Base-by-base conservation (phyloP, 2,329 filamentous ascomycete genomes). In the Colletotrichum lentis region DNA sequence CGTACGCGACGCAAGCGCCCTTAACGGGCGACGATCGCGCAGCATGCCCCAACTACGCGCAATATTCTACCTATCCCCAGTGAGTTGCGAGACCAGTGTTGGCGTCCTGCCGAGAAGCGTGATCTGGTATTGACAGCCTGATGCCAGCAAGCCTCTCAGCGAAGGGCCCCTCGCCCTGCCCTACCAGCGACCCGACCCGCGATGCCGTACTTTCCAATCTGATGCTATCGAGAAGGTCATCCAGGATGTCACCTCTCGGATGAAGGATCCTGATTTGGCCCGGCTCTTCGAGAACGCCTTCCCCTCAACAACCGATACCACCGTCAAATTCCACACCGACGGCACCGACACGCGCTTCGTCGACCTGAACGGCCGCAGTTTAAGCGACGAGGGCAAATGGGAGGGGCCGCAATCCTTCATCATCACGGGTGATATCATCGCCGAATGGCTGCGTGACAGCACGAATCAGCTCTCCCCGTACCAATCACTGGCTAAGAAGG, bases 271-370 rank as follows among this genome's bases (percentile, higher is more conserved):
- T 18, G 96, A 98, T 73, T 86, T 99, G 14, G 95, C 95, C 3
- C 89, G 94, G 31, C 83, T 99, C 12, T 99, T 99, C 76, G 93
- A 97, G 77, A 99, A 99, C 76, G 90, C 95, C 2, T 98, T 96
- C 72, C 95, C 95, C 5, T 97, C 96, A 70, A 95, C 92, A 0
- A 87, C 96, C 3, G 94, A 97, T 75, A 97, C 94, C 0, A 97
- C 94, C 0, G 88, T 97, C 71, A 89, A 92, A 74, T 97, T 95
- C 85, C 94, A 97, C 76, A 90, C 90, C 5, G 88, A 91, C 70
- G 90, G 84, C 64, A 80, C 76, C 50, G 74, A 75, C 44, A 76
- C 71, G 16, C 76, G 61, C 70, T 73, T 79, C 69, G 75, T 78
- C 54, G 68, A 71, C 27, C 44, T 70, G 18, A 64, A 63, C 20